Evolutionary conservation across 805 yeast genomes (phyloP), one percentile per base, ranked within the genome.

Genomic region (Ogataea pini): DNA sequence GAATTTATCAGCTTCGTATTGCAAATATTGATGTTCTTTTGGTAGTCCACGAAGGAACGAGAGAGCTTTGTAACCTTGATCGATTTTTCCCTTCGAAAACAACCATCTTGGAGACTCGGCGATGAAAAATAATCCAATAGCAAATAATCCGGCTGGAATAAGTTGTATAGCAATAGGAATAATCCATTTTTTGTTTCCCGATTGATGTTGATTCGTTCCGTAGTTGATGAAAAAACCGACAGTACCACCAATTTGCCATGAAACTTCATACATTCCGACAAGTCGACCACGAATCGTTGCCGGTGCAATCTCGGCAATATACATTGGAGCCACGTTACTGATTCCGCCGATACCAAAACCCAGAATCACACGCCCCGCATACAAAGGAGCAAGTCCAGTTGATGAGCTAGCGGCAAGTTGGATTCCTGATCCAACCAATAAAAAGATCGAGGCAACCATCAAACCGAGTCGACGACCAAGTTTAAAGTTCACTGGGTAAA

Each of bases 331-430:
- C 49, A 83, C 72, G 46, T 85, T 88, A 24, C 88, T 78, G 42
- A 84, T 69, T 45, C 79, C 77, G 47, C 92, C 92, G 43, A 85
- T 86, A 29, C 84, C 83, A 3, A 83, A 50, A 29, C 94, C 92
- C 36, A 84, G 78, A 51, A 85, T 68, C 17, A 75, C 78, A 54
- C 89, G 70, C 20, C 88, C 88, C 8, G 76, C 77, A 57, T 49
- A 52, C 16, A 55, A 27, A 13, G 49, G 55, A 4, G 40, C 68
- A 50, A 56, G 41, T 8, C 50, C 50, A 3, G 44, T 42, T 6
- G 40, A 32, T 1, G 31, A 4, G 13, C 43, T 47, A 12, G 50
- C 47, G 2, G 50, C 50, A 5, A 47, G 44, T 36, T 47, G 50
- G 25, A 47, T 38, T 8, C 47, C 50, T 4, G 50, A 47, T 4